Conservation (phyloP, 2,329 filamentous ascomycete species). For the Spiromastix sp. region DNA sequence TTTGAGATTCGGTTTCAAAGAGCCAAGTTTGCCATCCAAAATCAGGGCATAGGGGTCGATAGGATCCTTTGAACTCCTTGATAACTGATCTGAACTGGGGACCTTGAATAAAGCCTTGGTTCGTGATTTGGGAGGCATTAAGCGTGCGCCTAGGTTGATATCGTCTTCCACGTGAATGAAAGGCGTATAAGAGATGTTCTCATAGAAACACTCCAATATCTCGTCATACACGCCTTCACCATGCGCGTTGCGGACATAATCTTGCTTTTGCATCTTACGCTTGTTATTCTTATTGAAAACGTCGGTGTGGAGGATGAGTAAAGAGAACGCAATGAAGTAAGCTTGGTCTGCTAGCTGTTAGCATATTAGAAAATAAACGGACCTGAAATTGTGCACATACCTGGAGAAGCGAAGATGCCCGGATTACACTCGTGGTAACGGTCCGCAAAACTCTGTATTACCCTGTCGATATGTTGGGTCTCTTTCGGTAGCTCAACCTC, state of each 20-base stretch:
- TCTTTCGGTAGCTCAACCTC: constrained; percentile 93
- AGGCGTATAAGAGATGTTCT: constrained; percentile 96
- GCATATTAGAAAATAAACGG: constrained; percentile 1
- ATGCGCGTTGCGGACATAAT: constrained; percentile 90
- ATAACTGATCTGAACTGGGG: constrained; percentile 52
- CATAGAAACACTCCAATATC: constrained; percentile 90
- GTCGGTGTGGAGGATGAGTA: constrained; percentile 92
- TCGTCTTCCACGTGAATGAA: constrained; percentile 98
- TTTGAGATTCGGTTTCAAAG: constrained; percentile 71
- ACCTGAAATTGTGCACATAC: constrained; percentile 24
- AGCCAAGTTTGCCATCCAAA: constrained; percentile 76
- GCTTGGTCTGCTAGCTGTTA: constrained; percentile 56
- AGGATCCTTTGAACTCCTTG: constrained; percentile 63
- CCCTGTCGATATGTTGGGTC: constrained; percentile 94
- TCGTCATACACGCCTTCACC: constrained; percentile 91
- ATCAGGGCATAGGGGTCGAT: constrained; percentile 94
- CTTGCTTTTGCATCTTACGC: constrained; percentile 92
- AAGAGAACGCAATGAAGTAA: constrained; percentile 96
- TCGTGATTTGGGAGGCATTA: constrained; percentile 59
- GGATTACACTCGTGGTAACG: constrained; percentile 98
- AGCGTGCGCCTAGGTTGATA: constrained; percentile 58
- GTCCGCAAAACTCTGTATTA: constrained; percentile 87
- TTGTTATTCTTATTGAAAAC: constrained; percentile 99
- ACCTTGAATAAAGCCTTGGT: constrained; percentile 61
- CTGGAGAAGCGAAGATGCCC: constrained; percentile 75